Evolutionary conservation across 1,284 basidiomycete genomes (phyloP).

Genomic region (Heterobasidion parviporum): DNA sequence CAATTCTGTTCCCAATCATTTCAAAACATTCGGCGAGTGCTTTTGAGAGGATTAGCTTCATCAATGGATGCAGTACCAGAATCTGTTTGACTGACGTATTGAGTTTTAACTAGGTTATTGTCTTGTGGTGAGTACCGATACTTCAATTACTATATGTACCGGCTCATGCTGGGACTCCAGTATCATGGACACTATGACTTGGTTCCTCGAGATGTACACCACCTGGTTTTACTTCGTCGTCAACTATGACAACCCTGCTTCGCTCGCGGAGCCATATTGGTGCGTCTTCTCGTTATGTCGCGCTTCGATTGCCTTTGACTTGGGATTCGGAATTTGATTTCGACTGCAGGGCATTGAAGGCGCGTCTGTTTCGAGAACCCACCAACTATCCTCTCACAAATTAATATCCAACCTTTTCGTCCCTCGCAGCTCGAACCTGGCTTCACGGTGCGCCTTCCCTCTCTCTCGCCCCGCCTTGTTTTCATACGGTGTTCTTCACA

Average conservation of each 20-base stretch:
- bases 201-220: constrained; percentile 1
- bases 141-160: background rate
- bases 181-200: background rate
- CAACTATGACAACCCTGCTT: constrained; percentile 1
- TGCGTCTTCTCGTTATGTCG: background rate
- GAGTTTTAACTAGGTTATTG: background rate
- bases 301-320: background rate
- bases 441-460: background rate
- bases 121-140: background rate
- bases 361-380: background rate
- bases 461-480: background rate
- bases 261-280: background rate
- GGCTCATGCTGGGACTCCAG: background rate
- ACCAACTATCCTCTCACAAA: background rate
- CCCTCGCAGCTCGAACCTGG: background rate
- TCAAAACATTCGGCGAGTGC: no score
- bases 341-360: background rate
- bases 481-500: background rate
- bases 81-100: background rate
- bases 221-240: constrained; percentile 2
- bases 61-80: background rate
- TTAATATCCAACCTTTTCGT: background rate
- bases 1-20: no score
- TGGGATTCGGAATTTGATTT: background rate
- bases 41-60: no score